Conservation (phyloP, 768 basidiomycete genomes). For the Auricularia heimuer region DNA sequence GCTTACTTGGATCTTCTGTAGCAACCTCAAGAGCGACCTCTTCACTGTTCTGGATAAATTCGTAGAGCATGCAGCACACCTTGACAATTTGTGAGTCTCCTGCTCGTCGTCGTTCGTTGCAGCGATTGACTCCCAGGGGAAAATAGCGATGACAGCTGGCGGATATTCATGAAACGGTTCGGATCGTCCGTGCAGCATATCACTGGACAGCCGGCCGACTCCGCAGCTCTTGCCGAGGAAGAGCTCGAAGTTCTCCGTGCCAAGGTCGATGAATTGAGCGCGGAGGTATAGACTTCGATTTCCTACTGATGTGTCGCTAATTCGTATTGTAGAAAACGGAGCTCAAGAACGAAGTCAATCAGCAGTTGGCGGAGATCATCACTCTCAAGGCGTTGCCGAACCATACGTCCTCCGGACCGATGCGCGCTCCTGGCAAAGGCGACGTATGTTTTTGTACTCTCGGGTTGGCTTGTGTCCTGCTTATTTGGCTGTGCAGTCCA, state of each 20-base stretch:
- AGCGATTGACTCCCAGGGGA: constrained; percentile 13
- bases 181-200: constrained; percentile 52
- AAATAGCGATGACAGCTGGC: constrained; percentile 57
- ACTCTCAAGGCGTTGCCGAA: constrained; percentile 46
- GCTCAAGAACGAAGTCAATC: constrained; percentile 44
- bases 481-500: constrained; percentile 5
- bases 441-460: constrained; percentile 12
- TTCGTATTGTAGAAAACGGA: constrained; percentile 33
- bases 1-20: constrained; percentile 18
- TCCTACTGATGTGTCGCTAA: neutral
- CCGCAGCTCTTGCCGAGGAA: constrained; percentile 36
- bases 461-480: neutral
- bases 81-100: constrained; percentile 53
- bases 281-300: constrained; percentile 41
- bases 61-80: constrained; percentile 44
- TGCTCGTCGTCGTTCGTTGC: neutral
- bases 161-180: constrained; percentile 49
- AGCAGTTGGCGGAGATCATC: constrained; percentile 59
- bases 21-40: constrained; percentile 52
- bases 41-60: constrained; percentile 56
- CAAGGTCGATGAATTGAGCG: constrained; percentile 52
- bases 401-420: constrained; percentile 26
- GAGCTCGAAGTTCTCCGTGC: constrained; percentile 51
- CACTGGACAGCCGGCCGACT: constrained; percentile 52
- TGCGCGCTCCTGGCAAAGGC: constrained; percentile 35